A percentile compares a stretch with the other conserved stretches of the same genome.
Conservation (phyloP, 495 filamentous ascomycete genomes). For the Aspergillus leporis region DNA sequence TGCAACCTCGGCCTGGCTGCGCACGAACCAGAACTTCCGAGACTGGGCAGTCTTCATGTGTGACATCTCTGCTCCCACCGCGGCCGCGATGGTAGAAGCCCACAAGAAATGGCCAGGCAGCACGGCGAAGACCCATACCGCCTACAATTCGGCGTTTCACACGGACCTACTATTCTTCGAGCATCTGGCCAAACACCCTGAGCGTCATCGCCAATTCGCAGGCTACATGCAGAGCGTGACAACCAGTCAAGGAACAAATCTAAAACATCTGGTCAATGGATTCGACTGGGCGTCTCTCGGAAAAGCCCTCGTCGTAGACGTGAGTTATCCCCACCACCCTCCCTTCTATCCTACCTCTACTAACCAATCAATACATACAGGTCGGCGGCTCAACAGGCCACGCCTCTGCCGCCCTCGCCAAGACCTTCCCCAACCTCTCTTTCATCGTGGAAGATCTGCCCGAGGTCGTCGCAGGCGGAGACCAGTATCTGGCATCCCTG, state of each 20-base stretch:
- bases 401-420: conserved; percentile 30
- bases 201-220: conserved; percentile 18
- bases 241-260: conserved; percentile 15
- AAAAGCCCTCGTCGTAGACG: conserved; percentile 22
- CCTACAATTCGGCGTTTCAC: conserved; percentile 27
- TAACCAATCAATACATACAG: conserved; percentile 10
- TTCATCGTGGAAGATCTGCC: conserved; percentile 32
- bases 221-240: conserved; percentile 24
- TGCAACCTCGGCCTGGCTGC: conserved; percentile 28
- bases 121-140: conserved; percentile 23
- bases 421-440: conserved; percentile 27
- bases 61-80: conserved; percentile 15
- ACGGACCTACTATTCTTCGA: conserved; percentile 30
- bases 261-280: conserved; percentile 26
- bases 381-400: conserved; percentile 35
- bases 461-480: neutral
- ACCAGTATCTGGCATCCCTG: neutral
- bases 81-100: conserved; percentile 21
- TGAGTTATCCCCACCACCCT: too few relatives aligned
- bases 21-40: conserved; percentile 16
- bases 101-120: conserved; percentile 21
- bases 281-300: conserved; percentile 27
- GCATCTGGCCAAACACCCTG: conserved; percentile 9
- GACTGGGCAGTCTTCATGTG: conserved; percentile 28
- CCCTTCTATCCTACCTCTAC: conserved; percentile 6